phyloP scores from a whole-genome alignment of 768 basidiomycete species.

The Lactarius hengduanensis region DNA sequence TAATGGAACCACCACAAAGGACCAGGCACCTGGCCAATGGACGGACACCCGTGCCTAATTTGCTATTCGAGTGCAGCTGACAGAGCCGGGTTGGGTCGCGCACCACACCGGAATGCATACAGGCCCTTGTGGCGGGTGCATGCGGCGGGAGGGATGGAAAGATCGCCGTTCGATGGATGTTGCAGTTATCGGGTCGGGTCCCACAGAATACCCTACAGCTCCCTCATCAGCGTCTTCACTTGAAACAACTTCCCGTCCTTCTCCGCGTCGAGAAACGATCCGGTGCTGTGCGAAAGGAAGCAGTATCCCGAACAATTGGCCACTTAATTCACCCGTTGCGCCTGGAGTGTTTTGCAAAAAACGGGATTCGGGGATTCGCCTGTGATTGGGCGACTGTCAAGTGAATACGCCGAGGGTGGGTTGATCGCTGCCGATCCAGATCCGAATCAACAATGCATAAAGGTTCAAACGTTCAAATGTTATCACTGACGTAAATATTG shows the following conservation, averaged over 20 bases:
- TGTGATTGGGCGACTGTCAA: background rate
- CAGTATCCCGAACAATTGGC: background rate
- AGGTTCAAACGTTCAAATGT: background rate
- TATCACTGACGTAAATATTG: background rate
- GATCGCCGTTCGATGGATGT: background rate
- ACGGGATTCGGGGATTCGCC: background rate
- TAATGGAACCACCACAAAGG: constrained; percentile 8
- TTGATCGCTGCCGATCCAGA: background rate
- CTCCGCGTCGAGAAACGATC: background rate
- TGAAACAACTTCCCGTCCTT: background rate
- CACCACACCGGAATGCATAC: background rate
- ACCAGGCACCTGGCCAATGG: background rate
- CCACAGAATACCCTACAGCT: background rate
- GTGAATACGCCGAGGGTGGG: background rate
- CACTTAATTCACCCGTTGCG: background rate
- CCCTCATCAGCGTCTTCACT: background rate
- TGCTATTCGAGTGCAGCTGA: background rate
- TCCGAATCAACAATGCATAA: background rate
- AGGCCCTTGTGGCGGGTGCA: background rate
- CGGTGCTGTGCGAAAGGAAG: background rate
- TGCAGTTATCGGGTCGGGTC: background rate
- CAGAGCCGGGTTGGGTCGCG: background rate
- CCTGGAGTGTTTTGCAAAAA: background rate
- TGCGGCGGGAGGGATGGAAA: background rate
- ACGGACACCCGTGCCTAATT: constrained; percentile 7